Base-by-base conservation (phyloP, 371 early-diverging fungal genomes). In the Synchytrium microbalum region DNA sequence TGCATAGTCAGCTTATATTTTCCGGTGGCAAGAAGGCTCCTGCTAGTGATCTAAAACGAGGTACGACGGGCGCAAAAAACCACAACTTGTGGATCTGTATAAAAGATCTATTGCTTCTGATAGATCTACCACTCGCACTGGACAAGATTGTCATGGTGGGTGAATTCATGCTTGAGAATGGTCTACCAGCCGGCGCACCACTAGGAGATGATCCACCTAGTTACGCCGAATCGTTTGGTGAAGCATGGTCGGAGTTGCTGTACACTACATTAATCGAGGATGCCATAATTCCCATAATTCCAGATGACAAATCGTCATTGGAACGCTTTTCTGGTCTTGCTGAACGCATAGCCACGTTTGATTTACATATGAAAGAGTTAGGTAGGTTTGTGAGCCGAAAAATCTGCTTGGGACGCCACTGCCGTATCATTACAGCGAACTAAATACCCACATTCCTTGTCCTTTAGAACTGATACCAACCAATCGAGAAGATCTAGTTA, bases 401-500 rank as follows among this genome's bases (percentile, higher is more conserved):
- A n/a, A n/a, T n/a, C n/a, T n/a, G n/a, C n/a, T n/a, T n/a, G n/a
- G n/a, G n/a, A n/a, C n/a, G n/a, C n/a, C n/a, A n/a, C n/a, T n/a
- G n/a, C n/a, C n/a, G n/a, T n/a, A n/a, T n/a, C n/a, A n/a, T n/a
- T n/a, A n/a, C n/a, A n/a, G n/a, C n/a, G n/a, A n/a, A n/a, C n/a
- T n/a, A n/a, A 38, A 38, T 38, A 19, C 5, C 46, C 46, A 38
- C 46, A 38, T 38, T 5, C 46, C 5, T 19, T 5, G 19, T 19
- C 46, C 46, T 10, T 38, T 38, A 38, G 46, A 38, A 19, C 46
- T 38, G 19, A 38, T 38, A 38, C 46, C 46, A 19, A 5, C 46
- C 46, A 38, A 38, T 19, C 46, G 46, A 38, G 46, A 10, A 13
- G 63, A 62, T n/a, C 53, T 69, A n/a, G 1, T 38, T 24, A 54